Evolutionary conservation across 768 basidiomycete species (phyloP).

Genomic region (Naganishia vishniacii): DNA sequence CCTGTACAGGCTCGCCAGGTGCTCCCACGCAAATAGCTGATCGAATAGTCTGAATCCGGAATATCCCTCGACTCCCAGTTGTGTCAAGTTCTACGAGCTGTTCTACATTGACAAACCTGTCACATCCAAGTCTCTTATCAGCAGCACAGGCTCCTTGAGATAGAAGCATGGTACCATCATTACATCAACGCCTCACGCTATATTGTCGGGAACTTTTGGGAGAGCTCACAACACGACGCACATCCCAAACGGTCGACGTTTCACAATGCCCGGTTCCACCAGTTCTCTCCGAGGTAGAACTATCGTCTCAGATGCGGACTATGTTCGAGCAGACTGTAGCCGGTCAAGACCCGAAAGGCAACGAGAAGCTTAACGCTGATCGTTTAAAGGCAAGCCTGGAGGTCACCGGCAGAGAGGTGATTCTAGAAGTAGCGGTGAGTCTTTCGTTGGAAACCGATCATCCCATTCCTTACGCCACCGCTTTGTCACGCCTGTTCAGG

Average conservation of each 20-base stretch:
- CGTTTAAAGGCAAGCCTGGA: neutral
- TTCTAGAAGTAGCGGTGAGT: neutral
- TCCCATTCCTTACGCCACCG: too few relatives aligned
- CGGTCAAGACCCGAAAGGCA: too few relatives aligned
- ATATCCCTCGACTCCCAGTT: too few relatives aligned
- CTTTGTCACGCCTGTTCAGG: neutral
- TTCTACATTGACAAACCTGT: too few relatives aligned
- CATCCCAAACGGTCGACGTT: neutral
- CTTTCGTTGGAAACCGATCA: neutral
- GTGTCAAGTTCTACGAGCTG: too few relatives aligned
- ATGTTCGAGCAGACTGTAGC: neutral
- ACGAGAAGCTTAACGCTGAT: neutral
- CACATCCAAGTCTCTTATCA: too few relatives aligned
- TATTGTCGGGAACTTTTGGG: slow-evolving; percentile 2
- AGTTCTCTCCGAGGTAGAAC: neutral
- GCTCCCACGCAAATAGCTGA: neutral
- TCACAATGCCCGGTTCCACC: slow-evolving; percentile 8
- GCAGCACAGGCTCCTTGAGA: too few relatives aligned
- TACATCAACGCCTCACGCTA: neutral
- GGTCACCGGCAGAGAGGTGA: slow-evolving; percentile 5
- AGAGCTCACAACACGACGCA: neutral
- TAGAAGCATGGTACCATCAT: neutral
- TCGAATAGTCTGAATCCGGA: too few relatives aligned
- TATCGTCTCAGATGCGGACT: slow-evolving; percentile 1
- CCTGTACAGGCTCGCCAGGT: too few relatives aligned